Evolutionary conservation across 257 asterid species (phyloP), one percentile per base, ranked within the genome.

Genomic region (Galeopsis tetrahit): DNA sequence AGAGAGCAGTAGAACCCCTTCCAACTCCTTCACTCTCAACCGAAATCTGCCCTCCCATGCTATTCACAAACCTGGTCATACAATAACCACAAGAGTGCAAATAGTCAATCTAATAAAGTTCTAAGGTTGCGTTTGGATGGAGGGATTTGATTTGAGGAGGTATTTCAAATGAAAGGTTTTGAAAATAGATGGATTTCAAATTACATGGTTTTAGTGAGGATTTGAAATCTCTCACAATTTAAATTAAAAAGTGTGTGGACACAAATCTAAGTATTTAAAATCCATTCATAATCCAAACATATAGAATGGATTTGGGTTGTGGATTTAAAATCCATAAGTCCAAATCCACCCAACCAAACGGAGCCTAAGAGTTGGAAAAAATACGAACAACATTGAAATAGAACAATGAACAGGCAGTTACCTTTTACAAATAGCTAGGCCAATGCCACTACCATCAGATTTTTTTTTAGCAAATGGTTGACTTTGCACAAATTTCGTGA

Each of bases 391-490:
- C 6, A 71, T 14, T 52, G 42, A 60, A 10, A 7, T 64, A 75
- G 28, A 40, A 68, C 53, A 40, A 59, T 6, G 63, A 68, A 63
- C 8, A 10, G 72, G 59, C 61, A 31, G 42, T 63, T 82, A 92
- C 99, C 99, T 87, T 81, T 85, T 95, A 79, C 89, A 87, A 76
- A 95, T 91, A 14, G 99, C 99, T 66, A 95, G 92, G 76, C 99
- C 99, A 69, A 95, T 98, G 35, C 99, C 99, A 78, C 92, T 83
- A 60, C 98, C 99, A 64, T 88, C 81, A 62, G 95, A 73, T 79
- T 85, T 90, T 78, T 87, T 90, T 71, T 90, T 15, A 53, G 85
- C 87, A 53, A 77, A 80, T 43, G 96, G 84, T 80, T 88, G 98
- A 63, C 81, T 83, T 82, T 95, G 96, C 9, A 92, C 96, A 78